A percentile compares a stretch with the other conserved stretches of the same genome.
These are phyloP conservation scores for Bathelium albidoporum DNA, from an alignment of 495 filamentous ascomycete genomes.

Conservation along the genomic window DNA sequence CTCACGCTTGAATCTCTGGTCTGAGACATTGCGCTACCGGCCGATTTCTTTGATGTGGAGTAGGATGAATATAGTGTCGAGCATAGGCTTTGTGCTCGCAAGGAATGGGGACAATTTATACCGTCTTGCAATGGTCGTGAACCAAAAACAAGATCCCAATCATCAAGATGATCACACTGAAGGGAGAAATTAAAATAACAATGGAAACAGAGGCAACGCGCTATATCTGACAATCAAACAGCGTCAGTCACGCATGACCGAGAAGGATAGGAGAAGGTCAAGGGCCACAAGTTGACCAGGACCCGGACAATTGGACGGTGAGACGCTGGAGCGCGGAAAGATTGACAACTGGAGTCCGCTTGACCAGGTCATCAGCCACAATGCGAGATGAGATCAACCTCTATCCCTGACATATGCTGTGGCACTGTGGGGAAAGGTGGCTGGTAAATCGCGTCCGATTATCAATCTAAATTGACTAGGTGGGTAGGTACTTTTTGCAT, in stretches of 20 bases:
- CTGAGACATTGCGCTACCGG: background rate
- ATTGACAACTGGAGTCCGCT: background rate
- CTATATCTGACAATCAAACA: background rate
- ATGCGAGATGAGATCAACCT: constrained; percentile 1
- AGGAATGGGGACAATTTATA: background rate
- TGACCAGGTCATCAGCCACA: background rate
- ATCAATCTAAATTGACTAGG: no score
- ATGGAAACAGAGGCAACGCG: background rate
- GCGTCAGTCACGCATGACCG: background rate
- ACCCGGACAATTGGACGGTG: background rate
- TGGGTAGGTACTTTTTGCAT: no score
- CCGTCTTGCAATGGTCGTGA: background rate
- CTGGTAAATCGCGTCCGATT: background rate
- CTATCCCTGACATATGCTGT: background rate
- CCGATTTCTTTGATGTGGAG: background rate
- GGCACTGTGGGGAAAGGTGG: background rate
- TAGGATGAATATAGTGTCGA: background rate
- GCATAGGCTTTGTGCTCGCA: background rate
- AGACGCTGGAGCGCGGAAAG: background rate
- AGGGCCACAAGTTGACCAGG: background rate
- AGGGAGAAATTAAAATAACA: background rate
- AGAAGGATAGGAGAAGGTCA: background rate
- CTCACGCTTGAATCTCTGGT: background rate
- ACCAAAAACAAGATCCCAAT: background rate
- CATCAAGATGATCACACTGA: background rate